A percentile compares a stretch with the other conserved stretches of the same genome.
Conservation (phyloP, 805 yeast genomes). For the Starmerella vitae region DNA sequence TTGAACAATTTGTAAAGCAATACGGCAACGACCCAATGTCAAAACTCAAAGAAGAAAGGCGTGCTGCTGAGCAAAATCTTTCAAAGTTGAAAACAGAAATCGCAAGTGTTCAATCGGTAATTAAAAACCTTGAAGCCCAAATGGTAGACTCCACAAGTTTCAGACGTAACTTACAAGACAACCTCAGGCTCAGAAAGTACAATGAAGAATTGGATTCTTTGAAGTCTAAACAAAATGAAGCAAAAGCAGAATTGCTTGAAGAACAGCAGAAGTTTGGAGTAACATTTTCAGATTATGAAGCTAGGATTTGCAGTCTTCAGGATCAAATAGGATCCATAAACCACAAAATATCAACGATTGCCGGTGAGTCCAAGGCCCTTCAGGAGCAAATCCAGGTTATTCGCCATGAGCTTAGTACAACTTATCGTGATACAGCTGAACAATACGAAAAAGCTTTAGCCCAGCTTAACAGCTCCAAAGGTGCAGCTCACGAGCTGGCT, state of each 20-base stretch:
- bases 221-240: constrained; percentile 28
- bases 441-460: constrained; percentile 59
- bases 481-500: constrained; percentile 67
- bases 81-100: neutral
- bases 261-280: constrained; percentile 26
- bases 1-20: constrained; percentile 4
- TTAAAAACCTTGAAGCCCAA: constrained; percentile 2
- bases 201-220: constrained; percentile 24
- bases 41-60: neutral
- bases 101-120: neutral
- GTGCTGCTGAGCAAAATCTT: neutral
- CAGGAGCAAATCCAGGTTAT: constrained; percentile 51
- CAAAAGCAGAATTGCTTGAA: constrained; percentile 35
- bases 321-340: constrained; percentile 41
- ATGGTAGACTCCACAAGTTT: constrained; percentile 38
- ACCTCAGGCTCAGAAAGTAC: constrained; percentile 43
- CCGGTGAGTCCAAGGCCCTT: constrained; percentile 78
- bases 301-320: constrained; percentile 40
- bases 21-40: constrained; percentile 9
- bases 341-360: constrained; percentile 55
- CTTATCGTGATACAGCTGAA: constrained; percentile 53
- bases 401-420: constrained; percentile 48
- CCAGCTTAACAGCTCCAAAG: constrained; percentile 56
- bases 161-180: constrained; percentile 51
- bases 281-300: constrained; percentile 48